phyloP scores from a whole-genome alignment of 345 rosid species.

The Eucalyptus tenuipes region DNA sequence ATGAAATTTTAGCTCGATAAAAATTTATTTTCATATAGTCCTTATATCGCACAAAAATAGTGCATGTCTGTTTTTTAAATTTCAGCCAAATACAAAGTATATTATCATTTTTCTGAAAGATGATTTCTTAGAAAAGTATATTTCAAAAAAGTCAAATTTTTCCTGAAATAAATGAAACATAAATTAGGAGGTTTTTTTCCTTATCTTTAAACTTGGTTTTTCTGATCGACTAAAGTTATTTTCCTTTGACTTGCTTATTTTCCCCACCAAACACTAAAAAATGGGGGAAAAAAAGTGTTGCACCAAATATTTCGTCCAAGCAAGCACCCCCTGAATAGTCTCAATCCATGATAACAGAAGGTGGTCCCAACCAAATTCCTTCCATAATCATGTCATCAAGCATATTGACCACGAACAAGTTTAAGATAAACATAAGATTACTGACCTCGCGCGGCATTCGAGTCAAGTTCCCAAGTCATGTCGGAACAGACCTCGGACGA shows the following conservation, averaged over 20 bases:
- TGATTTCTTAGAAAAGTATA: not conserved
- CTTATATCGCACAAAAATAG: not conserved
- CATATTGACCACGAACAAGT: not conserved
- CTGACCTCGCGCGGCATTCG: not conserved
- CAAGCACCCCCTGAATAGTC: not conserved
- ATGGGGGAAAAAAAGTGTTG: not conserved
- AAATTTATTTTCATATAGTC: not conserved
- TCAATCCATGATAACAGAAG: not conserved
- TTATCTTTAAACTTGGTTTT: not conserved
- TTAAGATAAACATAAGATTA: not conserved
- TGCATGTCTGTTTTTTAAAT: not conserved
- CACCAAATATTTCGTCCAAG: not conserved
- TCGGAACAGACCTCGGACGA: not conserved
- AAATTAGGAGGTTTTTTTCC: not conserved
- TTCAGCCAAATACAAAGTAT: not conserved
- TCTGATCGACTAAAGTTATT: not conserved
- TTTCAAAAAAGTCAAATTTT: not conserved
- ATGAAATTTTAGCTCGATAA: not conserved
- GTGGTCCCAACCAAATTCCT: not conserved
- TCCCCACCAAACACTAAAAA: not conserved
- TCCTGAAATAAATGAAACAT: not conserved
- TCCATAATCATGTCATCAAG: not conserved
- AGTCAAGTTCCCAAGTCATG: not conserved
- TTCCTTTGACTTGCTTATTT: not conserved
- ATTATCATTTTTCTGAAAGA: not conserved